These are phyloP conservation scores for Handroanthus guayacan DNA, from an alignment of 257 asterid genomes.

Conservation along the genomic window DNA sequence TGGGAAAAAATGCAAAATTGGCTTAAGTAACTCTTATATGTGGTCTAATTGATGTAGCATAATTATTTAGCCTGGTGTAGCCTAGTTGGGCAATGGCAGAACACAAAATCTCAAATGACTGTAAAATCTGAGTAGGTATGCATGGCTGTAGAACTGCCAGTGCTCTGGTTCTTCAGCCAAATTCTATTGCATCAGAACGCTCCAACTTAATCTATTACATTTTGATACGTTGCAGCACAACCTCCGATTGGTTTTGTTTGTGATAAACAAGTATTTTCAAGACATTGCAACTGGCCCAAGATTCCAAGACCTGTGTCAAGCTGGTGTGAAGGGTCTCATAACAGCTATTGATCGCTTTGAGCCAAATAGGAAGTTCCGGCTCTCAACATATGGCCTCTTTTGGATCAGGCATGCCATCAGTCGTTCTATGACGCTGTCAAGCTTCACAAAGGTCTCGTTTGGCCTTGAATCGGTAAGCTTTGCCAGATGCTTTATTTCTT, in stretches of 20 bases:
- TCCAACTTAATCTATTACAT: constrained; percentile 32
- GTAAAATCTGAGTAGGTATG: constrained; percentile 10
- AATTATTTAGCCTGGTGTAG: background rate
- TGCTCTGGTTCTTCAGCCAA: background rate
- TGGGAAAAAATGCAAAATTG: background rate
- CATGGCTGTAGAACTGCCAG: background rate
- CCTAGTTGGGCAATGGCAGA: background rate
- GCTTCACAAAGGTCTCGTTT: constrained; percentile 92
- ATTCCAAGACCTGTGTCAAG: constrained; percentile 88
- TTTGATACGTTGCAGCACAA: constrained; percentile 74
- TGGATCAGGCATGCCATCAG: constrained; percentile 92
- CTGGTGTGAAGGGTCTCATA: constrained; percentile 92
- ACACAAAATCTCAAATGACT: constrained; percentile 3
- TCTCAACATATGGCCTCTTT: constrained; percentile 81
- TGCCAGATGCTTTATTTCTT: constrained; percentile 19
- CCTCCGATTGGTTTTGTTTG: constrained; percentile 90
- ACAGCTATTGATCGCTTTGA: constrained; percentile 93
- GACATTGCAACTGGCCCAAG: constrained; percentile 73
- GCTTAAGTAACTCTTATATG: background rate
- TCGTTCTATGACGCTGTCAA: constrained; percentile 90
- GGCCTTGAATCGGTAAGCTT: constrained; percentile 91
- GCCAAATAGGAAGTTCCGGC: constrained; percentile 64
- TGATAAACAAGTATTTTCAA: constrained; percentile 89
- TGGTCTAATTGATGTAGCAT: background rate
- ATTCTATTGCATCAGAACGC: constrained; percentile 28